phyloP scores from a whole-genome alignment of 306 rosid genomes.

The Vicia villosa region DNA sequence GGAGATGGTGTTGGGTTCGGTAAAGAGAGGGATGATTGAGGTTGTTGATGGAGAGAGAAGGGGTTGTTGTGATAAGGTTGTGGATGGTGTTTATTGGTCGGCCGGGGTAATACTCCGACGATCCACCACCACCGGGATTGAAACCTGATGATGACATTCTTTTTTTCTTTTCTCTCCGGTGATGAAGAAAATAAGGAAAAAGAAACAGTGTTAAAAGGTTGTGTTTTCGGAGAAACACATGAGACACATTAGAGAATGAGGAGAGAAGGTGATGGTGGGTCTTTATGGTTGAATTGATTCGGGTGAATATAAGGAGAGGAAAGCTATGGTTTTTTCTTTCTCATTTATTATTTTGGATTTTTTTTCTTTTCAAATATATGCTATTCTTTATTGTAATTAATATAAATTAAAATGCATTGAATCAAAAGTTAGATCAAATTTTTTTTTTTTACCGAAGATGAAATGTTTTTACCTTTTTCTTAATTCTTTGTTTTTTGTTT shows the following conservation, averaged over 20 bases:
- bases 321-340: not conserved
- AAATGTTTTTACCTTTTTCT: too few relatives aligned
- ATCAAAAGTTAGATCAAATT: too few relatives aligned
- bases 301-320: slow-evolving; percentile 44
- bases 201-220: slow-evolving; percentile 38
- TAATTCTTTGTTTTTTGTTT: too few relatives aligned
- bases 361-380: too few relatives aligned
- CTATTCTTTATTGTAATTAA: too few relatives aligned
- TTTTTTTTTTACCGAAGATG: too few relatives aligned
- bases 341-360: not conserved
- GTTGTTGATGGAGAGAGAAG: slow-evolving; percentile 32
- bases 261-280: slow-evolving; percentile 15
- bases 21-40: slow-evolving; percentile 49
- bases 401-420: too few relatives aligned
- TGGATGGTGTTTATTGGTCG: slow-evolving; percentile 50
- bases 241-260: slow-evolving; percentile 35
- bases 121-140: slow-evolving; percentile 55
- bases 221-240: slow-evolving; percentile 54
- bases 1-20: slow-evolving; percentile 51
- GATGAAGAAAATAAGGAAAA: slow-evolving; percentile 21
- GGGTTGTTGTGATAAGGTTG: not conserved
- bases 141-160: slow-evolving; percentile 75
- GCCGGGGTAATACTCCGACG: slow-evolving; percentile 54
- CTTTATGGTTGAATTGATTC: slow-evolving; percentile 49
- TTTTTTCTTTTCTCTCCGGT: not conserved